phyloP scores from a whole-genome alignment of 805 yeast genomes.

The Lipomyces lipofer region DNA sequence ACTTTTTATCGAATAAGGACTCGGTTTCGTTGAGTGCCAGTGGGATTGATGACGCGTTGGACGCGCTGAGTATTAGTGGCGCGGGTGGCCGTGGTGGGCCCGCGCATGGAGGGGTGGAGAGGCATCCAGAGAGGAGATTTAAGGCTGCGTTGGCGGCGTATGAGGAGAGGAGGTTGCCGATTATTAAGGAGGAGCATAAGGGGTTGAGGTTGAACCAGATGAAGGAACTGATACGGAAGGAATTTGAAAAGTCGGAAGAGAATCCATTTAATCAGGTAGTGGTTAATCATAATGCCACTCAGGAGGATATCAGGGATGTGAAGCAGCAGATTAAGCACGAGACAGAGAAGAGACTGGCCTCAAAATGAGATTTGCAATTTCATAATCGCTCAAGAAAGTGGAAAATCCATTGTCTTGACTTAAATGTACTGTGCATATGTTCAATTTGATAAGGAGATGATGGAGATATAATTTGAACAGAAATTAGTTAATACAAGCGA shows the following conservation, averaged over 20 bases:
- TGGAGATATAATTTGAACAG: not conserved
- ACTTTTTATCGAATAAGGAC: conserved; percentile 58
- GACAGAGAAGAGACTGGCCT: conserved; percentile 47
- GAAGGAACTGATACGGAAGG: conserved; percentile 72
- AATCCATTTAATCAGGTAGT: conserved; percentile 84
- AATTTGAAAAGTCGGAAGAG: conserved; percentile 75
- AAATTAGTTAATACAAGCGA: not conserved
- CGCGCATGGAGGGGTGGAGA: conserved; percentile 54
- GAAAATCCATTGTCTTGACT: too few species aligned
- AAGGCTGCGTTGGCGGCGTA: conserved; percentile 75
- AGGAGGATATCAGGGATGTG: conserved; percentile 50
- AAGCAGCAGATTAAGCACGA: conserved; percentile 51
- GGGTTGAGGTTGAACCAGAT: conserved; percentile 79
- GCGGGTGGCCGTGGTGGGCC: conserved; percentile 36
- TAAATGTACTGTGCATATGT: too few species aligned
- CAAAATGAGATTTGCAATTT: too few species aligned
- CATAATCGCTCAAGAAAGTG: too few species aligned
- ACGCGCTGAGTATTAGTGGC: conserved; percentile 69
- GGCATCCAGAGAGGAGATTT: conserved; percentile 87
- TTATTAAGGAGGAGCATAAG: conserved; percentile 70
- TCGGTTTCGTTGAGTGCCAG: conserved; percentile 52
- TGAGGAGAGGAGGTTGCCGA: conserved; percentile 72
- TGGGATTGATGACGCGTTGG: conserved; percentile 76
- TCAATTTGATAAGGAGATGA: not conserved
- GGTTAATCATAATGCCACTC: conserved; percentile 60